Conservation (phyloP, 306 rosid species). For the Cajanus cajan region DNA sequence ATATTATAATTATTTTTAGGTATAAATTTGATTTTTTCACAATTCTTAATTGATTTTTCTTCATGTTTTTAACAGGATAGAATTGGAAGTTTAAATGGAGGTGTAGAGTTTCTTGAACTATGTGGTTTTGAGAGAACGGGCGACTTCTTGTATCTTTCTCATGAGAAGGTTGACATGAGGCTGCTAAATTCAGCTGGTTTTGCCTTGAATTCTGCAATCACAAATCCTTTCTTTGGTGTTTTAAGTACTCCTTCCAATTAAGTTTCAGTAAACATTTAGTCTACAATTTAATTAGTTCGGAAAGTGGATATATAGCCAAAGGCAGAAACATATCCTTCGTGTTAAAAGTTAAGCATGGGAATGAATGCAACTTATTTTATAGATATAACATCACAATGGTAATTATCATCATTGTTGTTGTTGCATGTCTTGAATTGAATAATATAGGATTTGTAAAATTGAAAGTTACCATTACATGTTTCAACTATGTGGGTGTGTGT, state of each 20-base stretch:
- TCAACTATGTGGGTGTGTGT: no score
- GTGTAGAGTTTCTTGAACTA: slow-evolving; percentile 77
- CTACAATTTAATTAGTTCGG: background rate
- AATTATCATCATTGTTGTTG: background rate
- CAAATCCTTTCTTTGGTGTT: slow-evolving; percentile 88
- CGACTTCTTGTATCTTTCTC: slow-evolving; percentile 66
- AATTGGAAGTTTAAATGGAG: slow-evolving; percentile 71
- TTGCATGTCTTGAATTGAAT: background rate
- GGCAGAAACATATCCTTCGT: background rate
- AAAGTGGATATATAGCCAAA: background rate
- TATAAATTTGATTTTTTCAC: no score
- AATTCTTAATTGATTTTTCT: no score
- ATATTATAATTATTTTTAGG: no score
- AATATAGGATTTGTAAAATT: background rate
- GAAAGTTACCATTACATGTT: no score
- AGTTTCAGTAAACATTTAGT: background rate
- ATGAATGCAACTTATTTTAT: slow-evolving; percentile 6
- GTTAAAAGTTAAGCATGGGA: background rate
- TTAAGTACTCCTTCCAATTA: slow-evolving; percentile 37
- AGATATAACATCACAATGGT: background rate
- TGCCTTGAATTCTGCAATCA: slow-evolving; percentile 61
- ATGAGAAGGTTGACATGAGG: slow-evolving; percentile 46
- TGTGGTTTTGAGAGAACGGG: slow-evolving; percentile 74
- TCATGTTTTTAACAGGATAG: slow-evolving; percentile 60
- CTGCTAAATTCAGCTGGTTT: slow-evolving; percentile 59